These are phyloP conservation scores for Neopestalotiopsis sp. DNA, from an alignment of 2,329 filamentous ascomycete genomes.

Conservation along the genomic window DNA sequence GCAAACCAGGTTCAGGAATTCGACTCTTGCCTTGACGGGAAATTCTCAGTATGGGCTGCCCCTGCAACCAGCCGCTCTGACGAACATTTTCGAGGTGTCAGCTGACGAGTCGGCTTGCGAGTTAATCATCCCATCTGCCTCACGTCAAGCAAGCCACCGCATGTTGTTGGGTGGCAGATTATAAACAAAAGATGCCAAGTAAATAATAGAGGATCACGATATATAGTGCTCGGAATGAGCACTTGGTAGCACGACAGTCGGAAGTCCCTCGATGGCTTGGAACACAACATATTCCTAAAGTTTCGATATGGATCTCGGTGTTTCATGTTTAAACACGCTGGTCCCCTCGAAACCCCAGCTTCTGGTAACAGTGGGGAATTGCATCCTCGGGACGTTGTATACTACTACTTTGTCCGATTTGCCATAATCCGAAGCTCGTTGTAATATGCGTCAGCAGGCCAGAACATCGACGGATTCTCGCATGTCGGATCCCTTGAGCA, in stretches of 20 bases:
- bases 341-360: slow-evolving; percentile 18
- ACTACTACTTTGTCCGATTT: neutral
- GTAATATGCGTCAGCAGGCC: neutral
- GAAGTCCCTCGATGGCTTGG: slow-evolving; percentile 31
- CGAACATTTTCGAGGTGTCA: neutral
- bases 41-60: neutral
- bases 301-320: slow-evolving; percentile 16
- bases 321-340: slow-evolving; percentile 6
- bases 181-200: neutral
- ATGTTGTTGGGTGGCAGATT: neutral
- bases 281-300: slow-evolving; percentile 26
- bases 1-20: neutral
- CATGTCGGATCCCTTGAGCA: neutral
- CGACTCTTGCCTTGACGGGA: neutral
- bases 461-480: neutral
- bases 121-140: neutral
- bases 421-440: neutral
- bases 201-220: neutral
- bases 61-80: neutral
- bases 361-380: slow-evolving; percentile 27
- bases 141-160: neutral
- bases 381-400: slow-evolving; percentile 3
- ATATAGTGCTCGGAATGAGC: slow-evolving; percentile 17
- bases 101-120: neutral
- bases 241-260: slow-evolving; percentile 34